A percentile compares a stretch with the other conserved stretches of the same genome.
These are phyloP conservation scores for Parmelia sp. DNA, from an alignment of 495 filamentous ascomycete genomes.

Conservation along the genomic window DNA sequence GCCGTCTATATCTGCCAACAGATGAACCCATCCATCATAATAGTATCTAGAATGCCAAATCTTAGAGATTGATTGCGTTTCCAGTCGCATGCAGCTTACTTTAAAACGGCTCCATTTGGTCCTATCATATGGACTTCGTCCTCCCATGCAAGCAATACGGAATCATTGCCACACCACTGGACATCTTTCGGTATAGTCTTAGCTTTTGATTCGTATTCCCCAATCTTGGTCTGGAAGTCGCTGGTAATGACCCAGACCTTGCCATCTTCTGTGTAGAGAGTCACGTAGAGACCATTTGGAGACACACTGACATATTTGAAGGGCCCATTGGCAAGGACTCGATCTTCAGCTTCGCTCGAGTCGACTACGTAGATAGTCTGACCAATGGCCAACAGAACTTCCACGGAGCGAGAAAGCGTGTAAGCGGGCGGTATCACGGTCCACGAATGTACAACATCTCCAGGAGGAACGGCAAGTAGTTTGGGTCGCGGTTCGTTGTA, in stretches of 20 bases:
- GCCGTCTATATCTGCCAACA: constrained; percentile 84
- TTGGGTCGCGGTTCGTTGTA: constrained; percentile 90
- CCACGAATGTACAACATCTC: constrained; percentile 81
- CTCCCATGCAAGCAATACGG: constrained; percentile 91
- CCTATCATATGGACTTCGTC: constrained; percentile 97
- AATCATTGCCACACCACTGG: constrained; percentile 94
- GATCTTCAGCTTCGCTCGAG: constrained; percentile 82
- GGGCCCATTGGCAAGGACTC: constrained; percentile 80
- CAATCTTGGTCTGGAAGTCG: constrained; percentile 86
- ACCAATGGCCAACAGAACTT: constrained; percentile 81
- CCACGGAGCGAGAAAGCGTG: constrained; percentile 89
- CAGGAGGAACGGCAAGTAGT: constrained; percentile 68
- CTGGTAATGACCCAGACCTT: constrained; percentile 89
- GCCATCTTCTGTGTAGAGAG: constrained; percentile 77
- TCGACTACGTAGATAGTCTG: constrained; percentile 83
- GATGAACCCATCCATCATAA: constrained; percentile 85
- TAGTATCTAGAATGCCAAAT: constrained; percentile 55
- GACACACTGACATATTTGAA: constrained; percentile 87
- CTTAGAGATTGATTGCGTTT: background rate
- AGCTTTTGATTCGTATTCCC: constrained; percentile 83
- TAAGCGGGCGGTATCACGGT: constrained; percentile 80
- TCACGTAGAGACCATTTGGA: constrained; percentile 80
- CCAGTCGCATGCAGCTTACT: constrained; percentile 34
- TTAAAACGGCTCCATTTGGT: constrained; percentile 68
- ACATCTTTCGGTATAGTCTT: constrained; percentile 82